Evolutionary conservation across 257 asterid species (phyloP), one percentile per base, ranked within the genome.

Genomic region (Solanum commersonii): DNA sequence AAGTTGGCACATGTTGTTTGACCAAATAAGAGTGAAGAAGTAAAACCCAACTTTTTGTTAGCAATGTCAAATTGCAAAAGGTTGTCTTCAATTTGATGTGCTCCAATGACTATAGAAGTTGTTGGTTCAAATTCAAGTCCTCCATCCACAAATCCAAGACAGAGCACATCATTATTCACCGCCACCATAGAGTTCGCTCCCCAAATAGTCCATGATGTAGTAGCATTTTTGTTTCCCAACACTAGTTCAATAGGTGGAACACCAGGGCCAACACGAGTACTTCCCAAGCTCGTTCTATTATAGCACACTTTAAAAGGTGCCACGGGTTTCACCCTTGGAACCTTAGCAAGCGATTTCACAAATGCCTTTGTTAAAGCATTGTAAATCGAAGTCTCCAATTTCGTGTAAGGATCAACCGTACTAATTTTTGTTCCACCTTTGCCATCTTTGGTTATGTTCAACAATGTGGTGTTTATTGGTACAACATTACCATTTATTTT

Each of bases 271-370:
- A 71, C 37, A 16, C 83, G 49, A 6, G 90, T 87, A 87, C 71
- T 89, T 5, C 86, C 34, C 6, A 95, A 87, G 71, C 93, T 83
- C 7, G 33, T 70, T 12, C 95, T 82, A 12, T 88, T 91, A 79
- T 88, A 93, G 63, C 98, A 94, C 18, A 91, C 93, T 82, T 91
- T 70, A 88, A 94, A 95, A 35, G 96, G 95, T 20, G 87, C 84
- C 73, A 93, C 94, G 0, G 92, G 87, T 0, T 84, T 90, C 81
- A 89, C 94, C 68, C 92, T 88, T 56, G 88, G 87, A 35, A 92
- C 91, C 78, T 76, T 79, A 0, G 94, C 20, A 6, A 93, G 90
- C 2, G 94, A 93, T 88, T 89, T 91, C 0, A 70, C 86, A 46
- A 91, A 94, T 23, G 94, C 97, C 74, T 72, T 27, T 82, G 23